Evolutionary conservation across 1,284 basidiomycete species (phyloP).

Genomic region (Trichosporon faecale): DNA sequence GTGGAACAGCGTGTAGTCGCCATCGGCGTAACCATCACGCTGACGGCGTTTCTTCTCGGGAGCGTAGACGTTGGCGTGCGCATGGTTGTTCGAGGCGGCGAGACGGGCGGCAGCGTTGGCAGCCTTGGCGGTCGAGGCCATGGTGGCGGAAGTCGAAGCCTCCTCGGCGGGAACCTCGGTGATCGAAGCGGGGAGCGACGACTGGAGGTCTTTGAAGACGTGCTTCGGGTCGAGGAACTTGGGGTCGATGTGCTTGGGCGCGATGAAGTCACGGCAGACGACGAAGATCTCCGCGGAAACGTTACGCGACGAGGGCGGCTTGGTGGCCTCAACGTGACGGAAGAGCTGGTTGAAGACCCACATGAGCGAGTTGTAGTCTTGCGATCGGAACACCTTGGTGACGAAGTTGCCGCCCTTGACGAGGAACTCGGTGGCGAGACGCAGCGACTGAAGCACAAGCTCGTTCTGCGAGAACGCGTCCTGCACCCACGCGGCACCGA

Average conservation of each 20-base stretch:
- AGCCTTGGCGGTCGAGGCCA: constrained; percentile 33
- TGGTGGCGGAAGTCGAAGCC: constrained; percentile 27
- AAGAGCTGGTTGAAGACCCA: constrained; percentile 99
- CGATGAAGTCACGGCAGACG: constrained; percentile 91
- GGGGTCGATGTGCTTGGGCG: constrained; percentile 93
- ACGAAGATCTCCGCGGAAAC: constrained; percentile 99
- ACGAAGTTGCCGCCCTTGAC: constrained; percentile 92
- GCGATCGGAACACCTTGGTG: constrained; percentile 98
- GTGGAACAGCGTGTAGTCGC: constrained; percentile 88
- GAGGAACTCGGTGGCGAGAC: constrained; percentile 94
- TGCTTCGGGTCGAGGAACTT: constrained; percentile 97
- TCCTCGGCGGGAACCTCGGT: constrained; percentile 23
- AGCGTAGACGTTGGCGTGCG: constrained; percentile 86
- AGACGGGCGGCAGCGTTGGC: constrained; percentile 41
- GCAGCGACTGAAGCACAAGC: constrained; percentile 91
- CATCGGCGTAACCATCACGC: constrained; percentile 93
- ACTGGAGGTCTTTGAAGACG: constrained; percentile 85
- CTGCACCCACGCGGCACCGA: constrained; percentile 99
- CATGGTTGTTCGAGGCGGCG: constrained; percentile 42
- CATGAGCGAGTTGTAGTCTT: constrained; percentile 96
- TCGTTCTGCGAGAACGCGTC: constrained; percentile 98
- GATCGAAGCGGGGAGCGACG: constrained; percentile 54
- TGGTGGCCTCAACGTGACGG: constrained; percentile 94
- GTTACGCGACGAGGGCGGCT: constrained; percentile 96
- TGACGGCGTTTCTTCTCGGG: constrained; percentile 94